Percentiles rank a stretch among this genome's conserved stretches.
phyloP scores from a whole-genome alignment of 1,284 basidiomycete species.

The Irpex sp. region DNA sequence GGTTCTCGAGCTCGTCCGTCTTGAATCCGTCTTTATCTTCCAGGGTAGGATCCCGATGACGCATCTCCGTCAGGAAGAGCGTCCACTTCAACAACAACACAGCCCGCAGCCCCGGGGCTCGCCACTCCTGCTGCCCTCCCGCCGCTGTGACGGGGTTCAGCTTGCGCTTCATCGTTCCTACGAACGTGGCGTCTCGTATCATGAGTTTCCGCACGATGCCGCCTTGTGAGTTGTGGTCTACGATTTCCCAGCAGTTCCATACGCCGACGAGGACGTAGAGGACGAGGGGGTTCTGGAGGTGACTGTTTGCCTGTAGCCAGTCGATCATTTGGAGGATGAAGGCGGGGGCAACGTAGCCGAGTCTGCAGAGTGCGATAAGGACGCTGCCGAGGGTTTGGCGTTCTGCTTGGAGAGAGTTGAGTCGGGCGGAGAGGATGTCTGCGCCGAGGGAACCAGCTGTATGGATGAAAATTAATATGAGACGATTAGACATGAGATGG shows the following conservation, averaged over 20 bases:
- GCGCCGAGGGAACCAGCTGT: constrained; percentile 44
- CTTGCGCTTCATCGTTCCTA: constrained; percentile 56
- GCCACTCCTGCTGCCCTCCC: constrained; percentile 55
- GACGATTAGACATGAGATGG: background rate
- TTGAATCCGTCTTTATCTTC: constrained; percentile 67
- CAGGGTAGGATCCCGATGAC: constrained; percentile 64
- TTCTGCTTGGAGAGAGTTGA: constrained; percentile 72
- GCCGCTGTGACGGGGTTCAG: constrained; percentile 23
- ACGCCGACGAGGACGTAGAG: constrained; percentile 71
- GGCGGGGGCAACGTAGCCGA: constrained; percentile 53
- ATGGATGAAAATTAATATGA: constrained; percentile 2
- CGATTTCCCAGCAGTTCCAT: constrained; percentile 67
- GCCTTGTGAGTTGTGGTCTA: constrained; percentile 46
- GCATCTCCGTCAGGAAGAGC: constrained; percentile 73
- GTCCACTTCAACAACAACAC: constrained; percentile 84
- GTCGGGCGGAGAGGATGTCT: constrained; percentile 61
- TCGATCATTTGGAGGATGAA: constrained; percentile 63
- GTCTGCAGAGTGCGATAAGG: constrained; percentile 60
- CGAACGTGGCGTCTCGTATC: constrained; percentile 40
- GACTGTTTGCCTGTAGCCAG: constrained; percentile 53
- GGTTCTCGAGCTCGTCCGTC: constrained; percentile 76
- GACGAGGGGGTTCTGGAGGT: constrained; percentile 59
- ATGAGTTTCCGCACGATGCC: constrained; percentile 44
- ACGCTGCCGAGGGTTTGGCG: constrained; percentile 60
- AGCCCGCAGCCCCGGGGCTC: constrained; percentile 73